Conservation (phyloP, 345 rosid species). For the Salix purpurea region DNA sequence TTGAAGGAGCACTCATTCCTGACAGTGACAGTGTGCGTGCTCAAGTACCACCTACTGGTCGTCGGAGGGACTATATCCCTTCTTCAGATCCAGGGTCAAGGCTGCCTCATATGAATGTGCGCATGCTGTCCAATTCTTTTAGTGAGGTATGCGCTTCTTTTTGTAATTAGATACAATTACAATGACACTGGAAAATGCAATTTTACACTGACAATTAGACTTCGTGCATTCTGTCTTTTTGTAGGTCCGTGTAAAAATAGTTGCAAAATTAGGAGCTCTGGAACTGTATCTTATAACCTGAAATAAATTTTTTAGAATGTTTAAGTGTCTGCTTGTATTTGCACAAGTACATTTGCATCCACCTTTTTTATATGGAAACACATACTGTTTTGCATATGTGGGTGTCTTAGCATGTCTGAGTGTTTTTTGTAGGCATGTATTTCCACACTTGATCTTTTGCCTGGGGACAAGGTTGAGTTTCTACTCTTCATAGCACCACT, state of each 20-base stretch:
- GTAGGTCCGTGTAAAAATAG: background rate
- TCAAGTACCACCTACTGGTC: constrained; percentile 55
- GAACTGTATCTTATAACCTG: background rate
- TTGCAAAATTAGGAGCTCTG: background rate
- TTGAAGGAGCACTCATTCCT: constrained; percentile 69
- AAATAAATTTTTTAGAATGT: background rate
- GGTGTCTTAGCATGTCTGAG: background rate
- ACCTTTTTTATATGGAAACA: background rate
- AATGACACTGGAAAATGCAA: background rate
- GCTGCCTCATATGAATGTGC: constrained; percentile 77
- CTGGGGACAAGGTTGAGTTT: constrained; percentile 67
- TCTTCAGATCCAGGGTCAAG: constrained; percentile 77
- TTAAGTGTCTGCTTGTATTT: background rate
- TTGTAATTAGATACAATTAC: background rate
- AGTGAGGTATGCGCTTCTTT: constrained; percentile 35
- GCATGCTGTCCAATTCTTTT: constrained; percentile 37
- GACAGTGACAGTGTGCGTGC: constrained; percentile 31
- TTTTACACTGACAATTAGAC: no score
- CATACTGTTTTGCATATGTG: background rate
- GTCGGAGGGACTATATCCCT: constrained; percentile 76
- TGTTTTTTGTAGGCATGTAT: constrained; percentile 36
- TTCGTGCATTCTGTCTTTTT: background rate
- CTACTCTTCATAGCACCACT: constrained; percentile 70
- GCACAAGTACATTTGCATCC: background rate
- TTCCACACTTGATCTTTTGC: constrained; percentile 72